Percentiles rank a stretch among this genome's conserved stretches.
Conservation (phyloP, 2,329 filamentous ascomycete species). For the Epichloe gansuensis region DNA sequence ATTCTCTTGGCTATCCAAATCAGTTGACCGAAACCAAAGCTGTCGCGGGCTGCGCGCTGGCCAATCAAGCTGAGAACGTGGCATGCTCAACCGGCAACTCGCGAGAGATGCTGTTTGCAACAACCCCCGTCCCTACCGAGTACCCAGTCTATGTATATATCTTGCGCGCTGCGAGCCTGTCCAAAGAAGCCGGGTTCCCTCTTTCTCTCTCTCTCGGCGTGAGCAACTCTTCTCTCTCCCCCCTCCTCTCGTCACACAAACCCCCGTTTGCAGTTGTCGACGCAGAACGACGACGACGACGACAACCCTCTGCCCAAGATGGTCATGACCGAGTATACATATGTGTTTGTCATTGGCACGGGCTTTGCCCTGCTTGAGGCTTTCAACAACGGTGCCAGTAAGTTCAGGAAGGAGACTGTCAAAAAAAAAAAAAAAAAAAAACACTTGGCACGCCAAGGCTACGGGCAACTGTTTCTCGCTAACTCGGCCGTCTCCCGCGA, state of each 20-base stretch:
- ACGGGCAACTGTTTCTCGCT: slow-evolving; percentile 1
- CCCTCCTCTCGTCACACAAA: neutral
- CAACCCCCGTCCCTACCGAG: neutral
- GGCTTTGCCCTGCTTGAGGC: slow-evolving; percentile 66
- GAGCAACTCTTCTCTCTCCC: neutral
- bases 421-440: neutral
- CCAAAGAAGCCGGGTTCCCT: neutral
- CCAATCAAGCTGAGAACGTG: slow-evolving; percentile 3
- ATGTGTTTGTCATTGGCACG: slow-evolving; percentile 65
- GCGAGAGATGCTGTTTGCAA: neutral
- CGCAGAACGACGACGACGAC: neutral
- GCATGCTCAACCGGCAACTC: too few relatives aligned
- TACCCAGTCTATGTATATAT: neutral
- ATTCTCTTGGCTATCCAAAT: neutral
- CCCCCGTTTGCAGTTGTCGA: slow-evolving; percentile 1
- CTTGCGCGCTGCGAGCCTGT: neutral
- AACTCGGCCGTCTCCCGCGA: neutral
- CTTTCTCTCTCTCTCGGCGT: neutral
- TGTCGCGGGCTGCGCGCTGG: neutral
- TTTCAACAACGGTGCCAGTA: slow-evolving; percentile 69
- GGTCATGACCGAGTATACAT: slow-evolving; percentile 51
- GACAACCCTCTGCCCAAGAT: slow-evolving; percentile 26
- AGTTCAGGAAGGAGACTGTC: slow-evolving; percentile 20
- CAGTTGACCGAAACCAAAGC: neutral
- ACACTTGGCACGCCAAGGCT: too few relatives aligned